phyloP scores from a whole-genome alignment of 192 early-diverging fungal genomes.

The Rhizophlyctis rosea region DNA sequence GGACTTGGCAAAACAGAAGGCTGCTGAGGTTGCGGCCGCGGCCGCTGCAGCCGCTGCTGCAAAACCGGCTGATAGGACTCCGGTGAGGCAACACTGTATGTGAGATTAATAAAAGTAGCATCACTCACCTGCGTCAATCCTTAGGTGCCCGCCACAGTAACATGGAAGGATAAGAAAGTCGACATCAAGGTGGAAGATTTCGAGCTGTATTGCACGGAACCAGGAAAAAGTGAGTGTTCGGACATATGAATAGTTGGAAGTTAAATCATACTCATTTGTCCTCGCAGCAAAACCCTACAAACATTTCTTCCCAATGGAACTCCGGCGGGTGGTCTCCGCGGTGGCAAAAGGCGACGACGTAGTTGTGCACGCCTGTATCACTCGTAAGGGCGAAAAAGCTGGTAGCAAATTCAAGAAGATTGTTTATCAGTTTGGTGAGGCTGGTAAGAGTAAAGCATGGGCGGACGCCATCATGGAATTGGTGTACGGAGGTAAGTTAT shows the following conservation, averaged over 20 bases:
- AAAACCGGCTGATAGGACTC: no score
- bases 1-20: constrained; percentile 3
- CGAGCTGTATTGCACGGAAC: constrained; percentile 36
- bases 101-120: no score
- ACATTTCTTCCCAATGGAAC: constrained; percentile 41
- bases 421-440: constrained; percentile 24
- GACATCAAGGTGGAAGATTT: constrained; percentile 35
- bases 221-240: constrained; percentile 37
- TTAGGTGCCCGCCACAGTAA: constrained; percentile 23
- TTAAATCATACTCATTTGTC: not conserved
- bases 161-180: constrained; percentile 38
- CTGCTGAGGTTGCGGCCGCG: no score
- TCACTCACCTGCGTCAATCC: no score
- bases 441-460: constrained; percentile 27
- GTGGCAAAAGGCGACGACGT: constrained; percentile 23
- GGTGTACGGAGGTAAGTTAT: constrained; percentile 42
- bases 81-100: no score
- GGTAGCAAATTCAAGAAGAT: constrained; percentile 50
- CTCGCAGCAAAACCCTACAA: constrained; percentile 31
- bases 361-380: constrained; percentile 32
- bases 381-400: constrained; percentile 33
- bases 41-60: no score
- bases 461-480: constrained; percentile 30
- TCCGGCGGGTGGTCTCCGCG: constrained; percentile 36
- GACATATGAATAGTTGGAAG: not conserved